A percentile compares a stretch with the other conserved stretches of the same genome.
Conservation (phyloP, 2,329 filamentous ascomycete species). For the Kalmusia sp. region DNA sequence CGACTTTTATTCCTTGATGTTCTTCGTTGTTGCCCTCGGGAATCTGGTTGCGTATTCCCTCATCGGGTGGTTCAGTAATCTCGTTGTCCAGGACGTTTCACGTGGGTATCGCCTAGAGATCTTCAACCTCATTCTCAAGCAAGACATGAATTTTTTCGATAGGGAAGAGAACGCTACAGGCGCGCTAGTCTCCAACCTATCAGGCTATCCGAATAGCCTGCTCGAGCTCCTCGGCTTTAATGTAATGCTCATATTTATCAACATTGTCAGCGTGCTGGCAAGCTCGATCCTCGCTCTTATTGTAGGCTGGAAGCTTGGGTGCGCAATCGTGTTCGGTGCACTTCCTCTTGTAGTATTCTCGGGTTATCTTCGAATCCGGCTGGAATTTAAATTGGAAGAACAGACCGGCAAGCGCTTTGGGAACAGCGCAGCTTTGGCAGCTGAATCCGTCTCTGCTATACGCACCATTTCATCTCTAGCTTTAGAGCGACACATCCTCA, state of each 20-base stretch:
- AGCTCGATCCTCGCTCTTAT: slow-evolving; percentile 74
- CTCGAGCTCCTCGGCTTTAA: slow-evolving; percentile 88
- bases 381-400: slow-evolving; percentile 77
- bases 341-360: slow-evolving; percentile 57
- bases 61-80: slow-evolving; percentile 56
- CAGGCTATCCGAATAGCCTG: slow-evolving; percentile 80
- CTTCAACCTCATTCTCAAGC: slow-evolving; percentile 87
- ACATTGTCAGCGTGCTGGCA: slow-evolving; percentile 78
- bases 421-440: slow-evolving; percentile 76
- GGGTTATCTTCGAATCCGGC: slow-evolving; percentile 84
- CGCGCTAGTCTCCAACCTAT: slow-evolving; percentile 73
- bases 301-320: slow-evolving; percentile 85
- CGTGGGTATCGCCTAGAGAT: slow-evolving; percentile 57
- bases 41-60: slow-evolving; percentile 53
- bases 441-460: slow-evolving; percentile 92
- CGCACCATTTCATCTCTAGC: slow-evolving; percentile 92
- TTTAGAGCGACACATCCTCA: slow-evolving; percentile 80
- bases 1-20: slow-evolving; percentile 63
- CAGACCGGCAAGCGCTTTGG: slow-evolving; percentile 72
- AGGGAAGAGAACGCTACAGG: slow-evolving; percentile 87
- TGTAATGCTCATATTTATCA: slow-evolving; percentile 83
- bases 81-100: slow-evolving; percentile 50
- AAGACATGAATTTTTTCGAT: slow-evolving; percentile 94
- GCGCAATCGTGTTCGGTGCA: slow-evolving; percentile 75
- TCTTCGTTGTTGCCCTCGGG: slow-evolving; percentile 61